Base-by-base conservation (phyloP, 164 flowering plant species). In the Tetracentron sinense region DNA sequence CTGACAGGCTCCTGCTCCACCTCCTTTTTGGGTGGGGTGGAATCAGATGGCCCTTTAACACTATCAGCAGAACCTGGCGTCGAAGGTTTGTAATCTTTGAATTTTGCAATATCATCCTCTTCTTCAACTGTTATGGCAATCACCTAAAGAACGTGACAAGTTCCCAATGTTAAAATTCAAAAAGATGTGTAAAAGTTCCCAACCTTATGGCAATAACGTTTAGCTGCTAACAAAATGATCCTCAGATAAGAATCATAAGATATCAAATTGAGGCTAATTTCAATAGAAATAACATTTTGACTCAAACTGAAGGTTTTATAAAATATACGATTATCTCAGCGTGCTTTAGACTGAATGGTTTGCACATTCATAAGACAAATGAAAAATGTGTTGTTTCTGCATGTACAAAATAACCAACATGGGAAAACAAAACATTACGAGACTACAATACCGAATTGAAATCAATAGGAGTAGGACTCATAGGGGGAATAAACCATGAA, bases 91-190 rank as follows among this genome's bases (percentile, higher is more conserved):
- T 88, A 94, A 76, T 89, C 92, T 58, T 83, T 83, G 56, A 94
- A 91, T 58, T 89, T 86, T 1, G 66, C 78, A 68, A 89, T 70
- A 69, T 89, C 93, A 16, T 78, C 96, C 74, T 91, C 97, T 30
- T 94, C 99, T 75, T 94, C 99, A 73, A 94, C 97, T 33, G 99
- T 91, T 42, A 94, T 78, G 28, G 90, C 92, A 82, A 94, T 94
- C 51, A 88, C 81, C 98, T 94, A 72, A 63, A 60, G 19, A 55
- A 38, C 22, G 52, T 38, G 51, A 8, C 58, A 16, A 57, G 52
- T 26, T 12, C 19, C n/a, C 44, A 51, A 20, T 49, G 52, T 44
- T 42, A 20, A 19, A 56, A 29, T 30, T 21, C 44, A 22, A n/a
- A n/a, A n/a, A n/a, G n/a, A n/a, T n/a, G n/a, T n/a, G 61, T 7